Conservation (phyloP, 306 rosid genomes). For the Purshia tridentata region DNA sequence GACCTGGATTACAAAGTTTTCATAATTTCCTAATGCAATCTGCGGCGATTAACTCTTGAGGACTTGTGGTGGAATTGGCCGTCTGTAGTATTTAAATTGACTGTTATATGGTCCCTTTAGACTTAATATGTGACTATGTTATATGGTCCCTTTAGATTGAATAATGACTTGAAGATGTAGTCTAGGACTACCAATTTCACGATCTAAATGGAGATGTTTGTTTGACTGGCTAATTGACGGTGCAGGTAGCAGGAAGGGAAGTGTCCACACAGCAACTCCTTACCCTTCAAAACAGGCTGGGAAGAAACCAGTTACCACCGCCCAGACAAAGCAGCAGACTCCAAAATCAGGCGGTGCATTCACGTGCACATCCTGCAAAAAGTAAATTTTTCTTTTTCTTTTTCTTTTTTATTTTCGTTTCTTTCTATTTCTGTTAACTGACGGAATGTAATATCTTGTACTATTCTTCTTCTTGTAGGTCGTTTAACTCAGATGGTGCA, state of each 20-base stretch:
- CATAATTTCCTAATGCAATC: not conserved
- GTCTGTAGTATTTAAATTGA: not conserved
- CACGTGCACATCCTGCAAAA: constrained; percentile 60
- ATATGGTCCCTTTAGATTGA: not conserved
- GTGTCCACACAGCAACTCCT: constrained; percentile 58
- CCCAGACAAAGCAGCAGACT: constrained; percentile 41
- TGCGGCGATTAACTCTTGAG: too few relatives aligned
- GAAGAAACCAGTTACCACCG: constrained; percentile 34
- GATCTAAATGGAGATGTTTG: not conserved
- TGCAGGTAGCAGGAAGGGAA: constrained; percentile 45
- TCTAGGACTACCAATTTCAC: not conserved
- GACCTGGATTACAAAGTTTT: not conserved
- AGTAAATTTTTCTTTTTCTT: constrained; percentile 29
- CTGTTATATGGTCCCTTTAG: not conserved
- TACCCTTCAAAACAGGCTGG: constrained; percentile 60
- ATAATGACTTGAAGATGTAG: not conserved
- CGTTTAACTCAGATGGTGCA: constrained; percentile 58
- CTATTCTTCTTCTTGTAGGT: constrained; percentile 37
- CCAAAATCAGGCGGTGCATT: constrained; percentile 42
- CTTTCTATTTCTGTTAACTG: not conserved
- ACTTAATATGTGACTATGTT: not conserved
- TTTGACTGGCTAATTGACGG: not conserved
- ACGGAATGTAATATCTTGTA: not conserved
- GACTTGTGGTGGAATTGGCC: not conserved
- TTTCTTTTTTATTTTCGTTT: not conserved